phyloP scores from a whole-genome alignment of 2,329 filamentous ascomycete species.

The Tympanopsis confertula region DNA sequence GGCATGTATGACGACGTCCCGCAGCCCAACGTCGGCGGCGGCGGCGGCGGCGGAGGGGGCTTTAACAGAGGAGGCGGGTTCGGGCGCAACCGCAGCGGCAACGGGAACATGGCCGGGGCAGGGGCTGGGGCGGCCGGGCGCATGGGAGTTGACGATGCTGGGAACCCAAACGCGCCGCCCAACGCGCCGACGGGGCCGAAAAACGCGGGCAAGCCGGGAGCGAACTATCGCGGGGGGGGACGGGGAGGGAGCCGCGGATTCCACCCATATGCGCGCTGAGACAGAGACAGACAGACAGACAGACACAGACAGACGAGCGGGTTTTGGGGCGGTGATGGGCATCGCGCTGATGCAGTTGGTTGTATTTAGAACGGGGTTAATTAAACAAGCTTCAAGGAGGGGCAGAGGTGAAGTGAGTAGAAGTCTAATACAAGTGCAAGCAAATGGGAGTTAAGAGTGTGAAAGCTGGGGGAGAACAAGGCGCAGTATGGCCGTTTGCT shows the following conservation, averaged over 20 bases:
- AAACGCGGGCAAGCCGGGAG: conserved; percentile 82
- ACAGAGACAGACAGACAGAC: conserved; percentile 2
- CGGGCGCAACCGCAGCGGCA: conserved; percentile 25
- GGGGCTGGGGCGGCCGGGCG: conserved; percentile 16
- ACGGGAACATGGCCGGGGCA: conserved; percentile 19
- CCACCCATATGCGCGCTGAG: conserved; percentile 58
- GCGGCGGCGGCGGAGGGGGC: conserved; percentile 25
- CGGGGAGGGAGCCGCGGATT: conserved; percentile 64
- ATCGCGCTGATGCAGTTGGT: too few relatives aligned
- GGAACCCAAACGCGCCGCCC: conserved; percentile 43
- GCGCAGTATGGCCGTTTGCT: too few relatives aligned
- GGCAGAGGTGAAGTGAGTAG: too few relatives aligned
- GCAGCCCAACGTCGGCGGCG: conserved; percentile 54
- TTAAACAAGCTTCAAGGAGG: too few relatives aligned
- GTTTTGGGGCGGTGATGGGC: background rate
- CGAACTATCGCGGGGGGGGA: conserved; percentile 86
- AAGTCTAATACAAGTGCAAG: too few relatives aligned
- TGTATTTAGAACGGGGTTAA: too few relatives aligned
- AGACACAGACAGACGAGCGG: background rate
- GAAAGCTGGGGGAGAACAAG: too few relatives aligned
- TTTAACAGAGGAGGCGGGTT: conserved; percentile 21
- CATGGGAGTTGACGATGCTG: conserved; percentile 14
- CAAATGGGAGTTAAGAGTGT: too few relatives aligned
- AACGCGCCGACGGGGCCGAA: conserved; percentile 91
- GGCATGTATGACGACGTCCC: conserved; percentile 97